A percentile compares a stretch with the other conserved stretches of the same genome.
Conservation (phyloP, 2,329 filamentous ascomycete species). For the Myrmaecium sp. region DNA sequence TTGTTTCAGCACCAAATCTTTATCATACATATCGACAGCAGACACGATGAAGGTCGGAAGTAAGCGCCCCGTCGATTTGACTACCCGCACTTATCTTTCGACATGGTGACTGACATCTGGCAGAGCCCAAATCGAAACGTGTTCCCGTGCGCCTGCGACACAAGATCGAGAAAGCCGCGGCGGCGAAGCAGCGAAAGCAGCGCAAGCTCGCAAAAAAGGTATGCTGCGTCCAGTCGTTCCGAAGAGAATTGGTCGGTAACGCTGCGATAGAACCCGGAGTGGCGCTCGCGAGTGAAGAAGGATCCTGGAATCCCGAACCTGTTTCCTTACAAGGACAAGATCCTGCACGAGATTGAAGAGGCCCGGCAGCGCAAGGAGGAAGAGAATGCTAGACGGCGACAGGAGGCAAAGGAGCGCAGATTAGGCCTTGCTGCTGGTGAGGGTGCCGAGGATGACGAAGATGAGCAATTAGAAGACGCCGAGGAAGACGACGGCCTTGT, state of each 20-base stretch:
- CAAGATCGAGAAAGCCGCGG: conserved; percentile 88
- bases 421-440: conserved; percentile 17
- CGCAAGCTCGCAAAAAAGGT: conserved; percentile 78
- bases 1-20: no score
- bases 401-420: conserved; percentile 41
- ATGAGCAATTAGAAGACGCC: conserved; percentile 29
- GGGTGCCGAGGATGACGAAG: conserved; percentile 31
- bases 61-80: conserved; percentile 11
- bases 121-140: conserved; percentile 92
- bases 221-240: conserved; percentile 1
- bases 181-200: conserved; percentile 77
- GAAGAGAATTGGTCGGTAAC: conserved; percentile 8
- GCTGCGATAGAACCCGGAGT: conserved; percentile 63
- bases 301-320: conserved; percentile 94
- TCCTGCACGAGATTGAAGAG: conserved; percentile 89
- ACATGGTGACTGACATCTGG: conserved; percentile 2
- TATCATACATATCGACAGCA: conserved; percentile 8
- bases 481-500: conserved; percentile 22
- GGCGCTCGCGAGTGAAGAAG: conserved; percentile 89
- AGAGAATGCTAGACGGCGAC: conserved; percentile 48
- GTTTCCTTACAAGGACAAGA: conserved; percentile 93
- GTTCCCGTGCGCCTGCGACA: conserved; percentile 74
- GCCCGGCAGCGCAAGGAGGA: conserved; percentile 65
- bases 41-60: conserved; percentile 25
- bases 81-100: background rate